Percentiles rank a stretch among this genome's conserved stretches.
phyloP scores from a whole-genome alignment of 306 rosid genomes.

The Cucumis sativus region Cucumber_9930_V3 NC_026657.2:9075501-9076000 shows the following conservation, averaged over 20 bases:
- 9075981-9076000: conserved; percentile 94
- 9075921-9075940: conserved; percentile 88
- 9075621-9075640: conserved; percentile 16
- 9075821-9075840: conserved; percentile 75
- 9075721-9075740: conserved; percentile 69
- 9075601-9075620: conserved; percentile 17
- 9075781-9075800: conserved; percentile 77
- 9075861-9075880: conserved; percentile 70
- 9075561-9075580: conserved; percentile 13
- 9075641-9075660: conserved; percentile 16
- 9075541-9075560: conserved; percentile 11
- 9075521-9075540: conserved; percentile 15
- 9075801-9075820: conserved; percentile 45
- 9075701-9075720: conserved; percentile 57
- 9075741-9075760: conserved; percentile 99
- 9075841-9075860: conserved; percentile 59
- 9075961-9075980: conserved; percentile 96
- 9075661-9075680: conserved; percentile 31
- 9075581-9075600: conserved; percentile 23
- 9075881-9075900: conserved; percentile 93
- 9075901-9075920: conserved; percentile 65
- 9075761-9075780: conserved; percentile 66
- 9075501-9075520: conserved; percentile 24
- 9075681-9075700: conserved; percentile 64
- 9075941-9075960: conserved; percentile 91